Base-by-base conservation (phyloP, 148 eudicot genomes). In the Camellia granthamiana region DNA sequence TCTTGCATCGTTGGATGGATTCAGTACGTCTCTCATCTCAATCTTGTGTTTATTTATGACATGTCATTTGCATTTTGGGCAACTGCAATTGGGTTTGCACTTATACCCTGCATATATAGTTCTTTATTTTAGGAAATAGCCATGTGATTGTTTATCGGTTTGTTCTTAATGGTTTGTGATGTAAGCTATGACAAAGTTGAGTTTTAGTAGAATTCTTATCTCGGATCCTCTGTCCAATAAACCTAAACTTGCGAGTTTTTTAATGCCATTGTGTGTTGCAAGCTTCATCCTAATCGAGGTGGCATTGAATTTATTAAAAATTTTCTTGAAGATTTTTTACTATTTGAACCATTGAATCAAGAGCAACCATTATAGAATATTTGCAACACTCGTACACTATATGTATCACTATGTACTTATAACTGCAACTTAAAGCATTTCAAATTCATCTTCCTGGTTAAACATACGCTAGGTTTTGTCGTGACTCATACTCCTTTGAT, bases 1-100 rank as follows among this genome's bases (percentile, higher is more conserved):
- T 43, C 90, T 95, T 74, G 99, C 97, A 11, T 86, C 97, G 14
- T 81, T 93, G 72, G 99, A 95, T 73, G 97, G 92, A 74, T 95
- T 92, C 82, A 88, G 93, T 95, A 88, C 6, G 93, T 85, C 19
- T 70, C 60, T 76, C 71, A 62, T 68, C 76, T 78, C 64, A 14
- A 30, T 63, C 49, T 43, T 19, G 38, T 72, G 15, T 55, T 55
- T 55, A 8, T n/a, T 47, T 65, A 1, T 65, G 44, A 9, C 43
- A 8, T 65, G 1, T 65, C 10, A 63, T 30, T 63, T 23, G 4
- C 0, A n/a, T 71, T 68, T 21, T 23, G n/a, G 7, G 46, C 51
- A 46, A 2, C 54, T 43, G 18, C 54, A 16, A 18, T 7, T 46
- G 11, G 38, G 6, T 55, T 74, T 55, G 4, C 19, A 6, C 11